A percentile compares a stretch with the other conserved stretches of the same genome.
These are phyloP conservation scores for Tetraselmis chui DNA, from an alignment of 139 green algal genomes.

Conservation along the genomic window DNA sequence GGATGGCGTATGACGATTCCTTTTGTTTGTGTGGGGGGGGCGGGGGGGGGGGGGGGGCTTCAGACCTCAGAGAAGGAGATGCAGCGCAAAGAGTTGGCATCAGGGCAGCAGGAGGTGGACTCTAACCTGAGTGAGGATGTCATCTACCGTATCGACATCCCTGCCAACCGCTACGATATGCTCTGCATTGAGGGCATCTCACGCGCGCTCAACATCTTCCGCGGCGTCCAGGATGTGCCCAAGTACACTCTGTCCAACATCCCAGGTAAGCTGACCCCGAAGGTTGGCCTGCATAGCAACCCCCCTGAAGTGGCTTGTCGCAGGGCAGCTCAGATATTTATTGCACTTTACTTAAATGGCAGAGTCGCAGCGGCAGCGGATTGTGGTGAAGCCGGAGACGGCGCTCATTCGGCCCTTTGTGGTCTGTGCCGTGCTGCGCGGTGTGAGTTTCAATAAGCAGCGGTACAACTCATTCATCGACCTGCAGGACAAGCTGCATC, in stretches of 20 bases:
- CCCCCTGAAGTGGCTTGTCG: neutral
- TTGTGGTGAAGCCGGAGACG: conserved; percentile 80
- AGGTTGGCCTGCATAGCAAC: neutral
- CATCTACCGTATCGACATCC: conserved; percentile 99
- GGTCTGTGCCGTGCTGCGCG: conserved; percentile 87
- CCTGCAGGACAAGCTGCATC: conserved; percentile 97
- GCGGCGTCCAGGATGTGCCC: conserved; percentile 39
- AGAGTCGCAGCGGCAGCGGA: conserved; percentile 52
- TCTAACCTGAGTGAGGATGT: conserved; percentile 39
- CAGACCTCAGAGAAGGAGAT: conserved; percentile 90
- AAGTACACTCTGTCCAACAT: conserved; percentile 74
- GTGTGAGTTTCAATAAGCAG: conserved; percentile 73
- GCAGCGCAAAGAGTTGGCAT: conserved; percentile 75
- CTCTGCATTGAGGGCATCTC: conserved; percentile 96
- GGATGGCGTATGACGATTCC: no score
- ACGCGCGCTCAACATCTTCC: conserved; percentile 94
- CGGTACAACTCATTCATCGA: conserved; percentile 97
- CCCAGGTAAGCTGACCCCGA: conserved; percentile 28
- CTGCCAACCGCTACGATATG: conserved; percentile 99
- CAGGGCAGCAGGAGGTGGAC: conserved; percentile 58
- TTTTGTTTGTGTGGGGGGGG: no score
- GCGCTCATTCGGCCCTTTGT: conserved; percentile 92
- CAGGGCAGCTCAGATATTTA: neutral
- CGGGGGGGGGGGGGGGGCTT: no score
- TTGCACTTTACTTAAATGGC: no score